Evolutionary conservation across 78 protist species (phyloP), one percentile per base, ranked within the genome.

Genomic region (Pigoraptor vietnamica): DNA sequence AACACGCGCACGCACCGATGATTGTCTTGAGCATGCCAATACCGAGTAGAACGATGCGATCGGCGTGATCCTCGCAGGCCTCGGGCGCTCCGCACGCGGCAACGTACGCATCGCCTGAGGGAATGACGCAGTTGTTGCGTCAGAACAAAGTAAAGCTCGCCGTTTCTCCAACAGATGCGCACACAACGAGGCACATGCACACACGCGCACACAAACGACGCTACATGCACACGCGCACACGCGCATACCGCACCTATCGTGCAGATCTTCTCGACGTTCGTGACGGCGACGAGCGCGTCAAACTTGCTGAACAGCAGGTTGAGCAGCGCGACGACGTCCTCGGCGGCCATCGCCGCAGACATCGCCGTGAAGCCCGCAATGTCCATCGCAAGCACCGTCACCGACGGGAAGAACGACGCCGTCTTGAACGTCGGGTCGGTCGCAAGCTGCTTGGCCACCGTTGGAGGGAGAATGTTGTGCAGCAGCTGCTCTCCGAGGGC

Each of bases 211-310:
- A 48, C 29, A 48, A 48, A 48, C 6, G 67, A 48, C 6, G 14
- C 6, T 6, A 48, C 67, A 48, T 48, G n/a, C n/a, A n/a, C n/a
- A n/a, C n/a, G n/a, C n/a, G n/a, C n/a, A 21, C 67, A 6, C 67
- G 29, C 14, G 67, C 67, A 48, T 48, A 21, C 67, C 33, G 92
- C 95, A 23, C 95, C 95, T 1, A 94, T 94, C 37, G 94, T 94
- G 39, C 92, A 48, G 84, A 94, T 92, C 90, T 92, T 91, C 9
- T 32, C 39, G 1, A 87, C 14, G 32, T 48, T 37, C 81, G 88
- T 1, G 81, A 38, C 24, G 29, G 2, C 39, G 79, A 29, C 81
- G 33, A 90, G 35, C 55, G 33, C 33, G 92, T 90, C 92, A 24
- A 90, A 24, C 38, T 36, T 33, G 81, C 14, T 40, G 39, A 32